phyloP scores from a whole-genome alignment of 305 asterid genomes.

The Euphrasia arctica region DNA sequence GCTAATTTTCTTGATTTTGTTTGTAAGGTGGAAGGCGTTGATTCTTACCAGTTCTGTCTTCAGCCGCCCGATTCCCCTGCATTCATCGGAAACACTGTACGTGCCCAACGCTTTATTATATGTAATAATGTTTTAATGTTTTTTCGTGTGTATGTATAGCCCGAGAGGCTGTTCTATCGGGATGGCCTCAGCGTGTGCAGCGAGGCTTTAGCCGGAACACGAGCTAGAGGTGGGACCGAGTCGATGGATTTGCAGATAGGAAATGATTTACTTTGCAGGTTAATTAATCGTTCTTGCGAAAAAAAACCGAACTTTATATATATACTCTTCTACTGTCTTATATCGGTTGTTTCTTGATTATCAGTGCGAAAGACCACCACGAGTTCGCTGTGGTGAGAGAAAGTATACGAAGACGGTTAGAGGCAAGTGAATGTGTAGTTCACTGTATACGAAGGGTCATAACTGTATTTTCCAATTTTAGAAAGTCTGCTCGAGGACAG shows the following conservation, averaged over 20 bases:
- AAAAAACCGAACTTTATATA: too few species aligned
- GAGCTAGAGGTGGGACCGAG: conserved; percentile 81
- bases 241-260: conserved; percentile 77
- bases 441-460: neutral
- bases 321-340: too few species aligned
- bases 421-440: conserved; percentile 45
- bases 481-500: conserved; percentile 64
- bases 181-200: conserved; percentile 59
- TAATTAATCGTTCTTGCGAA: neutral
- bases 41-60: conserved; percentile 85
- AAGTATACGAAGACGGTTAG: conserved; percentile 62
- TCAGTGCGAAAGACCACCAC: conserved; percentile 86
- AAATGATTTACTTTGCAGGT: conserved; percentile 92
- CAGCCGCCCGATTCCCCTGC: conserved; percentile 97
- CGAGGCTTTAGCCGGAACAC: conserved; percentile 96
- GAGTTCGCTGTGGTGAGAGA: conserved; percentile 91
- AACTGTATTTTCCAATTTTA: conserved; percentile 19
- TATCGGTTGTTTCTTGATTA: neutral
- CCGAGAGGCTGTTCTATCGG: conserved; percentile 87
- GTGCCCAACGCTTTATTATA: too few species aligned
- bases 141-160: conserved; percentile 42
- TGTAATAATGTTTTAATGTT: neutral
- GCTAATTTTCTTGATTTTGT: conserved; percentile 15
- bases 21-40: conserved; percentile 66
- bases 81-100: conserved; percentile 87